Evolutionary conservation across 2,329 filamentous ascomycete species (phyloP).

Genomic region (Intubia oerlemansii): DNA sequence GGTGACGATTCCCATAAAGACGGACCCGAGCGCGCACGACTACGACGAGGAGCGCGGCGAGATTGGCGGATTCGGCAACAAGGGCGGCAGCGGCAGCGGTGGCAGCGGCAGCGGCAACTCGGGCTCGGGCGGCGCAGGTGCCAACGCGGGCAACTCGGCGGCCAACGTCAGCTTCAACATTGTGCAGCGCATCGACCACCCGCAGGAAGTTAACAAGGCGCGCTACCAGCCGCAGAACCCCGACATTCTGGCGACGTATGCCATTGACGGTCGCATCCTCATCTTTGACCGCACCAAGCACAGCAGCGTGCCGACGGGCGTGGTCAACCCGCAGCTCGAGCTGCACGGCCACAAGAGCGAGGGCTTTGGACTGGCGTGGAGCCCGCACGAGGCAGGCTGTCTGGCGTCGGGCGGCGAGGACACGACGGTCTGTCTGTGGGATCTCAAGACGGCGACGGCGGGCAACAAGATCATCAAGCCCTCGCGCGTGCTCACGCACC

Average conservation of each 20-base stretch:
- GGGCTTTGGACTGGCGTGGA: conserved; percentile 89
- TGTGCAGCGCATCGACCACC: conserved; percentile 89
- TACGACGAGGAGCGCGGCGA: conserved; percentile 87
- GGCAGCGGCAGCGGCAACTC: conserved; percentile 1
- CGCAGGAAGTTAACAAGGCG: conserved; percentile 94
- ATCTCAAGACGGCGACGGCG: conserved; percentile 45
- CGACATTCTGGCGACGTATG: conserved; percentile 86
- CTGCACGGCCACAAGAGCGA: conserved; percentile 70
- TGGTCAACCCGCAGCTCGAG: conserved; percentile 62
- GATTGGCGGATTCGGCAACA: conserved; percentile 74
- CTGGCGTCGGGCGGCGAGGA: conserved; percentile 86
- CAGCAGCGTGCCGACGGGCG: conserved; percentile 51
- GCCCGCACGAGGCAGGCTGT: conserved; percentile 58
- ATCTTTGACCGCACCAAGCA: conserved; percentile 96
- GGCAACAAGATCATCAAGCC: conserved; percentile 51
- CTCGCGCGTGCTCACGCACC: conserved; percentile 60
- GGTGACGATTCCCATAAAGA: conserved; percentile 72
- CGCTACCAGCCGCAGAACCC: conserved; percentile 95
- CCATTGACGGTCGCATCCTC: conserved; percentile 68
- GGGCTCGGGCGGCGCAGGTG: conserved; percentile 31
- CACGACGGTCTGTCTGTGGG: conserved; percentile 80
- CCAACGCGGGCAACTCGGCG: conserved; percentile 36
- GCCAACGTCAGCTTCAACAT: conserved; percentile 71
- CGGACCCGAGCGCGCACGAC: conserved; percentile 52
- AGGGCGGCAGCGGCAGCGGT: conserved; percentile 11